Evolutionary conservation across 495 filamentous ascomycete species (phyloP).

Genomic region (Diplogelasinospora grovesii): DNA sequence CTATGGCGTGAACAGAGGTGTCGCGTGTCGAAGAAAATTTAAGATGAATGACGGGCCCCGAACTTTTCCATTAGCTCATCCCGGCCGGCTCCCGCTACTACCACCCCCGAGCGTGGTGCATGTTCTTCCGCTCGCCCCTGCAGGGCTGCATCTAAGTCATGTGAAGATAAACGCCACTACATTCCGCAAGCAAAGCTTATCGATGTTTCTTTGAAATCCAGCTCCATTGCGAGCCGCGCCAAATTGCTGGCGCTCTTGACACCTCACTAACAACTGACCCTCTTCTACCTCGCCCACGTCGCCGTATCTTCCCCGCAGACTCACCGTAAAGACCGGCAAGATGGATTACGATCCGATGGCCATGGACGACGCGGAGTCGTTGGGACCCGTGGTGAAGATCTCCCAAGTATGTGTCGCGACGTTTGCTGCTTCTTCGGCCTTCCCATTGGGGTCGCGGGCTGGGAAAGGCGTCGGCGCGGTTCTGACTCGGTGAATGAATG

Average conservation of each 20-base stretch:
- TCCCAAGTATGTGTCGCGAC: constrained; percentile 61
- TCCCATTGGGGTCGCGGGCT: not conserved
- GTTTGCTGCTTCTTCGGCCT: constrained; percentile 9
- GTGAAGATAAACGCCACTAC: no score
- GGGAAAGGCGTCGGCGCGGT: not conserved
- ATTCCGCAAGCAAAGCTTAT: no score
- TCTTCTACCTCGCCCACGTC: not conserved
- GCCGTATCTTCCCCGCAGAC: not conserved
- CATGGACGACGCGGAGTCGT: constrained; percentile 57
- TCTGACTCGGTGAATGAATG: not conserved
- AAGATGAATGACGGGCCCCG: not conserved
- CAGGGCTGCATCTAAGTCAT: no score
- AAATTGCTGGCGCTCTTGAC: no score
- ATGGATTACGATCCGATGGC: constrained; percentile 63
- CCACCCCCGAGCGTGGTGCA: no score
- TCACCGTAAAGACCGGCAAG: constrained; percentile 4
- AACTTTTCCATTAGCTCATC: no score
- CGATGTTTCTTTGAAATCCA: no score
- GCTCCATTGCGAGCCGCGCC: no score
- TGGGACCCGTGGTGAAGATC: constrained; percentile 63
- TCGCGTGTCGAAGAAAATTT: constrained; percentile 10
- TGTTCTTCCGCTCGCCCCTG: no score
- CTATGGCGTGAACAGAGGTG: constrained; percentile 1
- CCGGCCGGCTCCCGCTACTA: no score
- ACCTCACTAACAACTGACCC: no score